A percentile compares a stretch with the other conserved stretches of the same genome.
Evolutionary conservation across 2,329 filamentous ascomycete genomes (phyloP).

Genomic region (Boeremia lycopersici): DNA sequence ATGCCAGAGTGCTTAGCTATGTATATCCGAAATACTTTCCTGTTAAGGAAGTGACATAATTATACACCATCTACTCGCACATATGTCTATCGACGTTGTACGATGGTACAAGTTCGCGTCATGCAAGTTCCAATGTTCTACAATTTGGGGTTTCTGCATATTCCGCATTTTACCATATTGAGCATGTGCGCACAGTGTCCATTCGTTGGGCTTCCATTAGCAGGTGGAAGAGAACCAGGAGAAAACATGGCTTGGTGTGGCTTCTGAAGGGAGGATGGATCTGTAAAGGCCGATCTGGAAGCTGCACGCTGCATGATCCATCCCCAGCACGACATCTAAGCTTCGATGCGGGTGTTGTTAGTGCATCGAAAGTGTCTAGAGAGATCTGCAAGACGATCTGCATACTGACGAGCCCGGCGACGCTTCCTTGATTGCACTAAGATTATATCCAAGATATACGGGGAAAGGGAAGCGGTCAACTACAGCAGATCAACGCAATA

Average conservation of each 20-base stretch:
- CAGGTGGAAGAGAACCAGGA: conserved; percentile 34
- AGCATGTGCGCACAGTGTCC: conserved; percentile 36
- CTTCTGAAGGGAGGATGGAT: conserved; percentile 33
- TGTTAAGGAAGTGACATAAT: too few relatives aligned
- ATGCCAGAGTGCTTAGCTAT: too few relatives aligned
- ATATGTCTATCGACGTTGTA: too few relatives aligned
- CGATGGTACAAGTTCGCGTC: too few relatives aligned
- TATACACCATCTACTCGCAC: too few relatives aligned
- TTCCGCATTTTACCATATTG: too few relatives aligned
- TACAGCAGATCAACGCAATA: background rate
- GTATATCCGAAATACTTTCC: too few relatives aligned
- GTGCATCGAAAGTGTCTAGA: conserved; percentile 34
- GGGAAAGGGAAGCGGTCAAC: conserved; percentile 18
- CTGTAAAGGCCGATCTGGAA: conserved; percentile 33
- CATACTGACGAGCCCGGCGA: conserved; percentile 33
- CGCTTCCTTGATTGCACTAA: conserved; percentile 1
- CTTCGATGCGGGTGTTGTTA: conserved; percentile 16
- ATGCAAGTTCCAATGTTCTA: too few relatives aligned
- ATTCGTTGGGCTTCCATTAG: conserved; percentile 37
- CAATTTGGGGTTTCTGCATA: too few relatives aligned
- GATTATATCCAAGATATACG: conserved; percentile 9
- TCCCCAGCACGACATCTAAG: conserved; percentile 28
- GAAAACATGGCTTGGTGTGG: background rate
- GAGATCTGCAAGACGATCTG: conserved; percentile 39
- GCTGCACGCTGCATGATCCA: conserved; percentile 29